A percentile compares a stretch with the other conserved stretches of the same genome.
These are phyloP conservation scores for Puccinia horiana DNA, from an alignment of 1,284 basidiomycete genomes.

Conservation along the genomic window DNA sequence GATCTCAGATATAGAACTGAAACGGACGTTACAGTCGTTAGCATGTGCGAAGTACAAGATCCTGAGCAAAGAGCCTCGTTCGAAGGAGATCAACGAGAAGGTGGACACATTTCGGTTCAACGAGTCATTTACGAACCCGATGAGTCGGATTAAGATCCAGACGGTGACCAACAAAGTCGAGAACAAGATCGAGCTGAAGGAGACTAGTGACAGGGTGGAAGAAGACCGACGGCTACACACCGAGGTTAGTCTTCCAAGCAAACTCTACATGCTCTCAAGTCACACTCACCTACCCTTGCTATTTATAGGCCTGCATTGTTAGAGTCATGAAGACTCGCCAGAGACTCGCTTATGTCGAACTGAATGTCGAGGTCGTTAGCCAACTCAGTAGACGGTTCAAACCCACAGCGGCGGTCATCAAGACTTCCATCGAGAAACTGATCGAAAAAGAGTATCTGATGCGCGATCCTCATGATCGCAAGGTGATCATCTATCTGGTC, in stretches of 20 bases:
- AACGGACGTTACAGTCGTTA: slow-evolving; percentile 88
- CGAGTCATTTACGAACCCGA: slow-evolving; percentile 71
- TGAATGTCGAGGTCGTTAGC: slow-evolving; percentile 85
- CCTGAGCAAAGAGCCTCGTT: slow-evolving; percentile 83
- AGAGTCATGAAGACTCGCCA: slow-evolving; percentile 98
- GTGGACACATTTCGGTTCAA: slow-evolving; percentile 90
- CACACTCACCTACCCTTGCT: neutral
- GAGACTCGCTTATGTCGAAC: slow-evolving; percentile 80
- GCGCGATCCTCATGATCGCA: slow-evolving; percentile 54
- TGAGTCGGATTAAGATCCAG: slow-evolving; percentile 91
- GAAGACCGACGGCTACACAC: slow-evolving; percentile 88
- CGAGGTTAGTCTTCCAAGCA: slow-evolving; percentile 67
- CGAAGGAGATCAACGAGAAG: slow-evolving; percentile 71
- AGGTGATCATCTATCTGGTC: slow-evolving; percentile 54
- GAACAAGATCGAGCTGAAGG: slow-evolving; percentile 79
- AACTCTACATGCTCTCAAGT: slow-evolving; percentile 19
- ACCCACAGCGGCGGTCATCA: slow-evolving; percentile 81
- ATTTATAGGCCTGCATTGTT: slow-evolving; percentile 82
- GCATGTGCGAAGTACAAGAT: slow-evolving; percentile 97
- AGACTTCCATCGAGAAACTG: slow-evolving; percentile 88
- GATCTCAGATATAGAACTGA: slow-evolving; percentile 77
- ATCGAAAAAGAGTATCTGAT: slow-evolving; percentile 69
- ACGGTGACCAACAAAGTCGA: slow-evolving; percentile 86
- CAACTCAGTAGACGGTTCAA: slow-evolving; percentile 82
- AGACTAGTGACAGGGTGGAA: slow-evolving; percentile 86